Conservation (phyloP, 306 rosid genomes). For the Vigna radiata region DNA sequence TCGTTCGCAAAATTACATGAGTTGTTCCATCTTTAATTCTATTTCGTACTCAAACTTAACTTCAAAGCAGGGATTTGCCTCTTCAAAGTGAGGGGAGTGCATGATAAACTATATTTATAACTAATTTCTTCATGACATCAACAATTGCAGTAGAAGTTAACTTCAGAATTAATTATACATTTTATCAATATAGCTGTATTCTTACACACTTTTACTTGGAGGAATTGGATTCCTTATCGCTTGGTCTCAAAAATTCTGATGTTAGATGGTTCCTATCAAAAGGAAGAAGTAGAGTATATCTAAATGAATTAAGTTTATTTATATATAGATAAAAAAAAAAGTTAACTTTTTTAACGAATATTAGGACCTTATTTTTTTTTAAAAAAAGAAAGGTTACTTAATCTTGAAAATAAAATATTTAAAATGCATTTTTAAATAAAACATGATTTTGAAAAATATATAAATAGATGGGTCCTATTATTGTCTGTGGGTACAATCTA, state of each 20-base stretch:
- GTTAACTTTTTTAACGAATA: not conserved
- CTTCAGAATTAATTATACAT: not conserved
- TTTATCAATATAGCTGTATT: not conserved
- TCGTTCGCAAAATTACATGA: not conserved
- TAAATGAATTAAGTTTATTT: not conserved
- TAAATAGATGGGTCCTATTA: not conserved
- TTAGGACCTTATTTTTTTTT: not conserved
- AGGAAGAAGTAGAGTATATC: not conserved
- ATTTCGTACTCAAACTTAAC: not conserved
- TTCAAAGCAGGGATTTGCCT: not conserved
- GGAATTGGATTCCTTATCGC: conserved; percentile 2
- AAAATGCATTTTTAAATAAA: not conserved
- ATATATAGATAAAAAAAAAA: no score
- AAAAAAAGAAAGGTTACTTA: not conserved
- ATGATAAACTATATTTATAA: not conserved
- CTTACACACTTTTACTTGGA: not conserved
- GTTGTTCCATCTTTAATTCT: not conserved
- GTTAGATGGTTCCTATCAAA: not conserved
- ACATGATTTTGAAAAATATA: not conserved
- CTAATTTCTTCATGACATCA: not conserved
- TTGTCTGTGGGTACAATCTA: conserved; percentile 33
- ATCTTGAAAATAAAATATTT: not conserved
- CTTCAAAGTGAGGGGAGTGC: not conserved
- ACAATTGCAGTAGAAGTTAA: not conserved
- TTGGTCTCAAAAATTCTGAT: not conserved